These are phyloP conservation scores for Eucalyptus dawsonii DNA, from an alignment of 345 rosid species.

Conservation along the genomic window DNA sequence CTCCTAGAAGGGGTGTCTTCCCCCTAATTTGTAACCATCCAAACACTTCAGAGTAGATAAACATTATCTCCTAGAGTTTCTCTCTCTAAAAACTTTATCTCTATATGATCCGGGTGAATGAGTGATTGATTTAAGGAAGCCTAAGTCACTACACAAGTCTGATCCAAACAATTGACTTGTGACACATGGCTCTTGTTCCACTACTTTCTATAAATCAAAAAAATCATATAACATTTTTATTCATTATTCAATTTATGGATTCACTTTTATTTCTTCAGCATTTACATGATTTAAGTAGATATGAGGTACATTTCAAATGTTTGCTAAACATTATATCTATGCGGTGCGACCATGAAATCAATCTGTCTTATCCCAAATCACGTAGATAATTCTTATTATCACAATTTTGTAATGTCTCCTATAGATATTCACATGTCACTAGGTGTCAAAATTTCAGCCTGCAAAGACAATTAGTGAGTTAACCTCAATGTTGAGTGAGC, in stretches of 20 bases:
- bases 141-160: too few species aligned
- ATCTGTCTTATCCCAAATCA: background rate
- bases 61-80: too few species aligned
- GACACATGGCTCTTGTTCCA: background rate
- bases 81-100: too few species aligned
- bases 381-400: background rate
- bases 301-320: background rate
- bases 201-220: background rate
- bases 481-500: too few species aligned
- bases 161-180: too few species aligned
- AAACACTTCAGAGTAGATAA: too few species aligned
- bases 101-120: too few species aligned
- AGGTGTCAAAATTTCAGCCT: too few species aligned
- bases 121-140: too few species aligned
- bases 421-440: background rate
- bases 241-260: background rate
- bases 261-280: background rate
- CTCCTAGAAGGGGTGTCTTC: too few species aligned
- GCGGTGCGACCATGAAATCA: background rate
- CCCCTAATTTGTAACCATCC: too few species aligned
- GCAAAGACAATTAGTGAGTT: too few species aligned
- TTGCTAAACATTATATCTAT: background rate
- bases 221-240: background rate
- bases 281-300: background rate
- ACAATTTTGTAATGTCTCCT: background rate